Conservation (phyloP, 352 stramenopile genomes). For the Globisporangium orthogonon region DNA sequence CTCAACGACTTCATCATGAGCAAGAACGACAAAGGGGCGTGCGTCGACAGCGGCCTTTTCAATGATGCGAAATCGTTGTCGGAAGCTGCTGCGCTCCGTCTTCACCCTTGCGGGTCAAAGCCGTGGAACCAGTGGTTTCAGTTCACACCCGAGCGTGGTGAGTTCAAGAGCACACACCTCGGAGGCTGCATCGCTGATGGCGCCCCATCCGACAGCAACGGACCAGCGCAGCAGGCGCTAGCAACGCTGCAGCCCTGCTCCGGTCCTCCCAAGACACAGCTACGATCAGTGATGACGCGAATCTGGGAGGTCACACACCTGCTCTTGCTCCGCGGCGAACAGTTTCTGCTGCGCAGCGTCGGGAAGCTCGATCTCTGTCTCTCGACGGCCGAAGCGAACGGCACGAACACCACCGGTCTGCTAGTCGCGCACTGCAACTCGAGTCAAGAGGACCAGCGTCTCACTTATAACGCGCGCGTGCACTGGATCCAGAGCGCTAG, state of each 20-base stretch:
- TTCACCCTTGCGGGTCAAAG: constrained; percentile 2
- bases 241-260: neutral
- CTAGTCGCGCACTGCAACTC: neutral
- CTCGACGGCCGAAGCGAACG: neutral
- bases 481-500: constrained; percentile 6
- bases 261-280: neutral
- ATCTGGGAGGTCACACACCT: constrained; percentile 1
- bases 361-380: constrained; percentile 9
- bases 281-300: neutral
- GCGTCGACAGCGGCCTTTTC: constrained; percentile 6
- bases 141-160: neutral
- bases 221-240: neutral
- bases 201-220: neutral
- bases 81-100: neutral
- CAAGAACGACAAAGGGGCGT: neutral
- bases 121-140: constrained; percentile 5
- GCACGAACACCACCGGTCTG: neutral
- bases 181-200: constrained; percentile 3
- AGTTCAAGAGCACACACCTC: constrained; percentile 2
- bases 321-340: neutral
- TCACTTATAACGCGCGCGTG: constrained; percentile 5
- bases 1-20: constrained; percentile 10
- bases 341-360: constrained; percentile 8
- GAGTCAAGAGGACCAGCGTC: neutral
- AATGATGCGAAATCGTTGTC: neutral